Percentiles rank a stretch among this genome's conserved stretches.
Evolutionary conservation across 352 stramenopile species (phyloP).

Genomic region (Pythium scleroteichum): DNA sequence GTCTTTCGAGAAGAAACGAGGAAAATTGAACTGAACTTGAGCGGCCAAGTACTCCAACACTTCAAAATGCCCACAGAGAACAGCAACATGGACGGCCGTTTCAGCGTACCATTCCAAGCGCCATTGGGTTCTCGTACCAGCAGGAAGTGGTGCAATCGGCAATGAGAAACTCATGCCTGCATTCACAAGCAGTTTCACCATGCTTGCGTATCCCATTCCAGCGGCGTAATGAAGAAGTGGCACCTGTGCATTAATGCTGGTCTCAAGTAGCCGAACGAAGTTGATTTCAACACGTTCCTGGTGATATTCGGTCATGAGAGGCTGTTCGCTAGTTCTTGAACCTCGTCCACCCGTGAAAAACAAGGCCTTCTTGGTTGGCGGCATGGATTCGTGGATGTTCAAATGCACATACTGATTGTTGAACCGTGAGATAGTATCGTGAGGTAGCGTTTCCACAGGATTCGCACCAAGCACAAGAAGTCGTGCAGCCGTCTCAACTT

Average conservation of each 20-base stretch:
- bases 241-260: slow-evolving; percentile 41
- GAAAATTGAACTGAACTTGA: slow-evolving; percentile 48
- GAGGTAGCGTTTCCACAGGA: slow-evolving; percentile 46
- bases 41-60: slow-evolving; percentile 43
- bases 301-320: slow-evolving; percentile 10
- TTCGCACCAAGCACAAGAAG: slow-evolving; percentile 55
- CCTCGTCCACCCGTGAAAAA: slow-evolving; percentile 11
- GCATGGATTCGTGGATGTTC: slow-evolving; percentile 16
- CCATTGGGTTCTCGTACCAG: neutral
- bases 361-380: slow-evolving; percentile 4
- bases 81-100: slow-evolving; percentile 51
- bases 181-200: slow-evolving; percentile 41
- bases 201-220: slow-evolving; percentile 34
- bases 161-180: slow-evolving; percentile 43
- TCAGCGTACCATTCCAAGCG: slow-evolving; percentile 30
- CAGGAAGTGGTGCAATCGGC: neutral
- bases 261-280: slow-evolving; percentile 45
- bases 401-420: slow-evolving; percentile 7
- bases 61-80: slow-evolving; percentile 47
- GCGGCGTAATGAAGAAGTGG: slow-evolving; percentile 46
- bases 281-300: slow-evolving; percentile 25
- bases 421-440: slow-evolving; percentile 4
- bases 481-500: slow-evolving; percentile 53
- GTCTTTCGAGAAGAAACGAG: slow-evolving; percentile 43
- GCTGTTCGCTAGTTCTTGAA: slow-evolving; percentile 8